phyloP scores from a whole-genome alignment of 352 stramenopile genomes.

The Pythium myriotylum region DNA sequence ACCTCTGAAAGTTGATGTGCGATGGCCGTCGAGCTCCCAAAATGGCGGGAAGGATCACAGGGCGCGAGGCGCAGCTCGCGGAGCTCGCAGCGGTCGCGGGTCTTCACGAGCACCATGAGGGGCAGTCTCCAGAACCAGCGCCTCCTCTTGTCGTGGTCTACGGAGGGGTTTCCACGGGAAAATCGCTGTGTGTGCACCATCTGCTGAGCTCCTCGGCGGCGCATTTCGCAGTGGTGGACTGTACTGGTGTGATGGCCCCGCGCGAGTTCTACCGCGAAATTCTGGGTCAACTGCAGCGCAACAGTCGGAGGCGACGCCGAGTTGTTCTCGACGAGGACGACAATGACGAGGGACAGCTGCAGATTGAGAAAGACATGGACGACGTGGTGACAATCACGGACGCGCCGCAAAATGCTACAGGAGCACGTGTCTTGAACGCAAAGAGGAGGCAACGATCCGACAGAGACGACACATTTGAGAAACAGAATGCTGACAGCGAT shows the following conservation, averaged over 20 bases:
- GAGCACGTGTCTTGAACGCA: not conserved
- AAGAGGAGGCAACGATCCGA: not conserved
- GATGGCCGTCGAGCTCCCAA: not conserved
- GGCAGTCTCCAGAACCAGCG: slow-evolving; percentile 34
- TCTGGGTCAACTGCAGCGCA: slow-evolving; percentile 56
- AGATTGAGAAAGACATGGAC: too few species aligned
- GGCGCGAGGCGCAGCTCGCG: slow-evolving; percentile 50
- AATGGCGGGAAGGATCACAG: slow-evolving; percentile 39
- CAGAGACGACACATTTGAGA: slow-evolving; percentile 4
- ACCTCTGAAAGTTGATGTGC: not conserved
- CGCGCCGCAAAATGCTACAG: not conserved
- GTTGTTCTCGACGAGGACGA: not conserved
- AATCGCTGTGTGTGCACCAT: slow-evolving; percentile 60
- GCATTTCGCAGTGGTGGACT: slow-evolving; percentile 66
- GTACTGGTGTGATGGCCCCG: slow-evolving; percentile 62
- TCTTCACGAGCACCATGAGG: slow-evolving; percentile 30
- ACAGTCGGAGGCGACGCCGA: slow-evolving; percentile 3
- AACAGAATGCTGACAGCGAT: slow-evolving; percentile 6
- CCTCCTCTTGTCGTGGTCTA: slow-evolving; percentile 72
- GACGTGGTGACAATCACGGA: slow-evolving; percentile 20
- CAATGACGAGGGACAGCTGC: not conserved
- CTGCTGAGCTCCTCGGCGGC: slow-evolving; percentile 36
- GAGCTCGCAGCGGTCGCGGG: slow-evolving; percentile 52
- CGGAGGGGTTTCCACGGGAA: slow-evolving; percentile 76
- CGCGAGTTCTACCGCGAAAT: slow-evolving; percentile 77